phyloP scores from a whole-genome alignment of 2,329 filamentous ascomycete genomes.

The Graphilbum sp. region DNA sequence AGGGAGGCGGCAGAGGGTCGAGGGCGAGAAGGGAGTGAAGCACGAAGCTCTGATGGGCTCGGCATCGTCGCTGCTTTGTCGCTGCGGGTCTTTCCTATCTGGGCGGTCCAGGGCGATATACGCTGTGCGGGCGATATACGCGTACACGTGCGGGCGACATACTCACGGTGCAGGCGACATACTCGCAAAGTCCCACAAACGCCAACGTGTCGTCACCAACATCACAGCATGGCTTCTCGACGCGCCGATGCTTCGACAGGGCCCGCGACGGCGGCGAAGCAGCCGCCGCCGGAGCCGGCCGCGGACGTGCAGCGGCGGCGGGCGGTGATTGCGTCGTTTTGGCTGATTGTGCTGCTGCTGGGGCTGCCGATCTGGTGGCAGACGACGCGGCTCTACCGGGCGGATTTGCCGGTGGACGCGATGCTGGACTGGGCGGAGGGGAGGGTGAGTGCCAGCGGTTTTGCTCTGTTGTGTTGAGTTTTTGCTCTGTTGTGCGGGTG shows the following conservation, averaged over 20 bases:
- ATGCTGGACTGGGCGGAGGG: slow-evolving; percentile 92
- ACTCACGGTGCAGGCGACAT: no score
- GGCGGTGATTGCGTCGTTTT: slow-evolving; percentile 73
- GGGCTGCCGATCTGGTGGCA: slow-evolving; percentile 92
- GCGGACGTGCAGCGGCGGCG: slow-evolving; percentile 54
- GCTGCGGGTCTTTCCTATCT: no score
- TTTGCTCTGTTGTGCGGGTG: no score
- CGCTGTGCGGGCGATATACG: no score
- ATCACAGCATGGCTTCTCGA: slow-evolving; percentile 9
- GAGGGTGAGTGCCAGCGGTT: slow-evolving; percentile 58
- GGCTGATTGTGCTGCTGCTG: slow-evolving; percentile 67
- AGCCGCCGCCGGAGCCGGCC: slow-evolving; percentile 63
- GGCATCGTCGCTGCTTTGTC: no score
- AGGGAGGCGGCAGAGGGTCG: no score
- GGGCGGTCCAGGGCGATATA: no score
- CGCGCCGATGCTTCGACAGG: neutral
- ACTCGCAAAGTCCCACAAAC: no score
- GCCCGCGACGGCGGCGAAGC: slow-evolving; percentile 15
- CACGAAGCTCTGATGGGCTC: no score
- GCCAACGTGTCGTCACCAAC: no score
- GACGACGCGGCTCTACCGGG: slow-evolving; percentile 84
- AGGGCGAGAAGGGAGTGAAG: no score
- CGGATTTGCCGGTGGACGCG: slow-evolving; percentile 61
- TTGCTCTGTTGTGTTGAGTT: slow-evolving; percentile 1
- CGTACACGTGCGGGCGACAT: no score